Base-by-base conservation (phyloP, 805 yeast species). In the Zygosaccharomyces pseudorouxii region DNA sequence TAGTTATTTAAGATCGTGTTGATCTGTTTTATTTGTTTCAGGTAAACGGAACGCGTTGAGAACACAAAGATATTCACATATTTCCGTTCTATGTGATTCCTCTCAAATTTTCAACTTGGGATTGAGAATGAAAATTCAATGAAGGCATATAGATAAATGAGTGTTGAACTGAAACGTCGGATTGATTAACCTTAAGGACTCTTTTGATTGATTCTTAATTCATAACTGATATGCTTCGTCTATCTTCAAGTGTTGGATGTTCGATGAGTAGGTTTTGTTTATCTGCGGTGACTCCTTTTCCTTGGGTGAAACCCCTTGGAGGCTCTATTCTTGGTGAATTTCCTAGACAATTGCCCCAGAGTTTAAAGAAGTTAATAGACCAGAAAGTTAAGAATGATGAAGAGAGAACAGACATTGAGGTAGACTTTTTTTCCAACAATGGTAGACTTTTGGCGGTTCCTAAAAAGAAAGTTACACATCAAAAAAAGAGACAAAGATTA, bases 361-460 rank as follows among this genome's bases (percentile, higher is more conserved):
- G 45, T 23, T 31, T 50, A 27, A 38, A 37, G 42, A 29, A 50
- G 37, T 42, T 42, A 42, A 7, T 45, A 11, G 29, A 38, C 14
- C 31, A 35, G 18, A 28, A 37, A 28, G 7, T 19, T 18, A 38
- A 35, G 11, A 42, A 27, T 7, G 37, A 41, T 18, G 30, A 25
- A 19, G 22, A 33, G 30, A 41, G 27, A n/a, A n/a, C 33, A 20
- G 14, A 16, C 2, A 29, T 25, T 14, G 43, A 46, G 14, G 43
- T 33, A 27, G 75, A 67, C 16, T 66, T 71, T 49, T 74, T 76
- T 66, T 67, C 74, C 27, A 86, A 81, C 56, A 77, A 81, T 55
- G 96, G 95, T n/a, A 78, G 86, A 27, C 71, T 88, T 46, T 73
- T 74, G 56, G 99, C 99, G 5, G 97, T 82, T 5, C 98, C 99